Base-by-base conservation (phyloP, 2,329 filamentous ascomycete species). In the Blastomyces parvus region DNA sequence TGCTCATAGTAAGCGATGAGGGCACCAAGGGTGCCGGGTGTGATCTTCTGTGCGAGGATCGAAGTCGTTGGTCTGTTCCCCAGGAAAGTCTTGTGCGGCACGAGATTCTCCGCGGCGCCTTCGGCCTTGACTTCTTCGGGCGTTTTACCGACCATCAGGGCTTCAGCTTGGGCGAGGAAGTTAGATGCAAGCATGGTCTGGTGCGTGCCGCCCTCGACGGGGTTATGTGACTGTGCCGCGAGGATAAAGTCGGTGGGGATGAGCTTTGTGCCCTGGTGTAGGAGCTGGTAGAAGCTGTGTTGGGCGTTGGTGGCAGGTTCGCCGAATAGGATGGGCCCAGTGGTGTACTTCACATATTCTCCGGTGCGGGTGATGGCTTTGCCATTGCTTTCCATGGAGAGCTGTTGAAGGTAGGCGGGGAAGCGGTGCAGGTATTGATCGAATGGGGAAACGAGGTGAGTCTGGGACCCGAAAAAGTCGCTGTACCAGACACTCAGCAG, bases 1-100 rank as follows among this genome's bases (percentile, higher is more conserved):
- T 99, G 94, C 84, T 99, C 94, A 79, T 99, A 99, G 84, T 97
- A 99, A 68, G 91, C 93, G 71, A 99, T 99, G 71, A 99, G 80
- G 3, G 94, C 93, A 74, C 94, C 94, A 58, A 99, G 85, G 72
- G 96, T 91, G 53, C 88, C 90, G 9, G 94, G 94, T 22, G 94
- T 96, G 75, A 99, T 97, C 82, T 90, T 88, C 71, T 92, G 89
- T 55, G 93, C 90, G 25, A 99, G 83, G 73, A 99, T 96, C 70
- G 89, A 94, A 36, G 94, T 99, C 9, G 94, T 99, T 42, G 94
- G 94, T 62, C 94, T 86, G 86, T 99, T 99, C 69, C 94, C 94
- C 61, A 96, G 81, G 88, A 99, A 99, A 66, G 95, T 94, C 87
- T 99, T 99, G 86, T 99, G 94, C n/a, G 92, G 87, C 46, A 96